A percentile compares a stretch with the other conserved stretches of the same genome.
phyloP scores from a whole-genome alignment of 2,329 filamentous ascomycete genomes.

The Fusarium globosum region DNA sequence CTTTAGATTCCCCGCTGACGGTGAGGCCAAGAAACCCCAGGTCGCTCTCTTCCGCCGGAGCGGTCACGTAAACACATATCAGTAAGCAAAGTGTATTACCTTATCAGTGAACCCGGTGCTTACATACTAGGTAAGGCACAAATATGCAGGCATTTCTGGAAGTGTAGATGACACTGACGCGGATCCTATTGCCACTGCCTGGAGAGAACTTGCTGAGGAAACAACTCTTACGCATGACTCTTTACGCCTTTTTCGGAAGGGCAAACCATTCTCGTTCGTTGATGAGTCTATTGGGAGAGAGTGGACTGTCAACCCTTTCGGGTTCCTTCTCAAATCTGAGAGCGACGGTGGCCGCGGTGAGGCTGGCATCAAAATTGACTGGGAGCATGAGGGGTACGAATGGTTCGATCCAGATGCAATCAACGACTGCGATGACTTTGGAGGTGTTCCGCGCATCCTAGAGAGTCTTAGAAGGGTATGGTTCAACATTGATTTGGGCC shows the following conservation, averaged over 20 bases:
- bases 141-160: conserved; percentile 71
- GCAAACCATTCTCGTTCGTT: conserved; percentile 67
- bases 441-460: conserved; percentile 67
- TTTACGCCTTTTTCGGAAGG: conserved; percentile 64
- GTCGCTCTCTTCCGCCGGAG: conserved; percentile 74
- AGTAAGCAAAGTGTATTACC: conserved; percentile 52
- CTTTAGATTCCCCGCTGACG: conserved; percentile 56
- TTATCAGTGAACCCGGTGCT: background rate
- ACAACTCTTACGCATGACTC: conserved; percentile 62
- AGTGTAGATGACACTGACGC: conserved; percentile 65
- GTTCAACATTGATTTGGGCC: conserved; percentile 64
- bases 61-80: conserved; percentile 68
- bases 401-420: conserved; percentile 67
- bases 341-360: conserved; percentile 49
- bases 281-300: conserved; percentile 64
- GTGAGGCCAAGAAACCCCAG: conserved; percentile 52
- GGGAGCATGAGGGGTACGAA: conserved; percentile 69
- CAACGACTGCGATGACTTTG: conserved; percentile 57
- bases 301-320: conserved; percentile 74
- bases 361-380: conserved; percentile 64
- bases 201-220: conserved; percentile 72
- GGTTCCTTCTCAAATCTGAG: conserved; percentile 60
- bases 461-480: conserved; percentile 69
- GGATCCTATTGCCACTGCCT: conserved; percentile 66
- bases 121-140: conserved; percentile 53